Conservation (phyloP, 2,329 filamentous ascomycete genomes). For the Scortechinia acanthostroma region DNA sequence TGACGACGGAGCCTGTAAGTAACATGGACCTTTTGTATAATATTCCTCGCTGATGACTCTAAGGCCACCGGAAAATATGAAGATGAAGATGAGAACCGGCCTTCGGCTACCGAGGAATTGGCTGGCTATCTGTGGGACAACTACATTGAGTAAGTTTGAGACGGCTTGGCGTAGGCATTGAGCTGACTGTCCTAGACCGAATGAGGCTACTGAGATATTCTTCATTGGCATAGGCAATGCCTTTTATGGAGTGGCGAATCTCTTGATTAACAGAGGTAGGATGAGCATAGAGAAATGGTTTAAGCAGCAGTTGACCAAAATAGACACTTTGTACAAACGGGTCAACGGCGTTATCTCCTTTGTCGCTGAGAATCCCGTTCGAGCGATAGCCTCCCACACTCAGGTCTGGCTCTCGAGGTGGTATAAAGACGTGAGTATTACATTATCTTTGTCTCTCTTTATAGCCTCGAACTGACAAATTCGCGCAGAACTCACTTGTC, state of each 20-base stretch:
- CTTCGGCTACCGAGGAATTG: conserved; percentile 41
- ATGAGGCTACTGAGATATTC: conserved; percentile 69
- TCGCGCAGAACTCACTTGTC: conserved; percentile 1
- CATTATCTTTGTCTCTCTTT: not conserved
- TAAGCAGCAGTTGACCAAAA: not conserved
- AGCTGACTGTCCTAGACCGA: conserved; percentile 9
- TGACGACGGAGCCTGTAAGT: conserved; percentile 35
- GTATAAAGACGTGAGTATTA: conserved; percentile 1
- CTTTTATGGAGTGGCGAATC: conserved; percentile 73
- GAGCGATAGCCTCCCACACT: not conserved
- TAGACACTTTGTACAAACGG: not conserved
- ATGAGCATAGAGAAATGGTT: not conserved
- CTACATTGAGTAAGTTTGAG: conserved; percentile 59
- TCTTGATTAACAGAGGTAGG: conserved; percentile 70
- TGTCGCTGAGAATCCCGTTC: not conserved
- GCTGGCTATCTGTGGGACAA: conserved; percentile 93
- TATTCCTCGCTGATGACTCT: not conserved
- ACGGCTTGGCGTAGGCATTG: not conserved
- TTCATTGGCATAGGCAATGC: conserved; percentile 86
- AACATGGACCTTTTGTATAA: not conserved
- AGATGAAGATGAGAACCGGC: conserved; percentile 1
- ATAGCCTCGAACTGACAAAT: not conserved
- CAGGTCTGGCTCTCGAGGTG: not conserved
- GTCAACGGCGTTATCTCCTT: conserved; percentile 1
- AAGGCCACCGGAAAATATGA: not conserved